Percentiles rank a stretch among this genome's conserved stretches.
Conservation (phyloP, 2,329 filamentous ascomycete species). For the Whalleya microplaca region DNA sequence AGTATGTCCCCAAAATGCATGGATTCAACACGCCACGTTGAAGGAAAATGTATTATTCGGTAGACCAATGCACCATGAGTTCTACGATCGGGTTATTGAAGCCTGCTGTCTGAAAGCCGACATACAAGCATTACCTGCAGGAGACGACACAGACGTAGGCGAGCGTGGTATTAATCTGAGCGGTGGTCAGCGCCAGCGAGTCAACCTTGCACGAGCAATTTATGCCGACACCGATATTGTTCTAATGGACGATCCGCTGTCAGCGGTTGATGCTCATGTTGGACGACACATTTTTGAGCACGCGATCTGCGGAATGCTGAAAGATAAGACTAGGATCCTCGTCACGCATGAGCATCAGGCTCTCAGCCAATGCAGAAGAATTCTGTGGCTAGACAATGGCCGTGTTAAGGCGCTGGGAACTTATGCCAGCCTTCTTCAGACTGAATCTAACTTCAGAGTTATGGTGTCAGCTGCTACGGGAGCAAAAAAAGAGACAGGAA, state of each 20-base stretch:
- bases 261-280: conserved; percentile 68
- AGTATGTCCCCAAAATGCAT: conserved; percentile 91
- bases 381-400: conserved; percentile 69
- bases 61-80: conserved; percentile 68
- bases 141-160: conserved; percentile 86
- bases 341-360: conserved; percentile 78
- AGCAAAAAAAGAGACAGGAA: conserved; percentile 44
- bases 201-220: conserved; percentile 83
- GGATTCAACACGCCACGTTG: conserved; percentile 89
- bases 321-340: conserved; percentile 83
- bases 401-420: conserved; percentile 64
- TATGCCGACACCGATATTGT: conserved; percentile 68
- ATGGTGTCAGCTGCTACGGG: conserved; percentile 58
- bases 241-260: conserved; percentile 67
- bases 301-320: conserved; percentile 76
- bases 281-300: conserved; percentile 81
- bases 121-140: conserved; percentile 82
- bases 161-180: conserved; percentile 92
- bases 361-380: conserved; percentile 67
- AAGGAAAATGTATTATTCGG: conserved; percentile 88
- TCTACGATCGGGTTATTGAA: conserved; percentile 79
- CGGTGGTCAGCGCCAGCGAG: conserved; percentile 87
- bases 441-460: conserved; percentile 55
- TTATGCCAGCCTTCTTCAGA: conserved; percentile 65
- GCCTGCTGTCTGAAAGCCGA: conserved; percentile 82